Base-by-base conservation (phyloP, 495 filamentous ascomycete genomes). In the Lepraria neglecta region DNA sequence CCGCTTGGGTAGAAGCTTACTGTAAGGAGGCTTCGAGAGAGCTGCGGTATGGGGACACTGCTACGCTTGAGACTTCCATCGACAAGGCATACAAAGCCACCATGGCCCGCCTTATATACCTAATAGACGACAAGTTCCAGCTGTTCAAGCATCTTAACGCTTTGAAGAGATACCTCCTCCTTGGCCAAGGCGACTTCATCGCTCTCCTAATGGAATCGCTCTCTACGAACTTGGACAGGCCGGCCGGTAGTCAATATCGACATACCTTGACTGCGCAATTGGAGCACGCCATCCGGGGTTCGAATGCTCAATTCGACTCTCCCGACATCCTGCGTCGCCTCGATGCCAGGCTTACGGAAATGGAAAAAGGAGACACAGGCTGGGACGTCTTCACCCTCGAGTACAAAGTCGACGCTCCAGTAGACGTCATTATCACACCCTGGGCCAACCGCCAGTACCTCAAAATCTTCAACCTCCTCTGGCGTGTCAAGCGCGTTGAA, bases 361-460 rank as follows among this genome's bases (percentile, higher is more conserved):
- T 96, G 53, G 90, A 87, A 56, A 91, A 96, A 70, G 95, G 95
- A 58, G 94, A 99, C 67, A 97, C 96, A 54, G 95, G 95, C 62
- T 99, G 95, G 95, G 95, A 99, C 71, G 95, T 94, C 73, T 99
- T 99, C 74, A 99, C 95, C 1, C 82, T 99, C 33, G 95, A 99
- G 71, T 99, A 99, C 76, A 96, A 96, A 73, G 91, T 97, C 61
- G 94, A 97, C 70, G 90, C 94, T 10, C 95, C 95, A 0, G 90
- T 97, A 28, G 95, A 99, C 69, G 94, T 97, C 56, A 91, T 99
- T 57, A 92, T 99, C 14, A 97, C 92, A 1, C 89, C 92, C 1
- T 95, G 89, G 83, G 91, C 88, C 42, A 92, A 89, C 58, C 89
- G 90, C 3, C 92, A 97, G 70, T 99, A 99, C 72, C 86, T 99